Evolutionary conservation across 1,284 basidiomycete genomes (phyloP).

Genomic region (Flammula alnicola): DNA sequence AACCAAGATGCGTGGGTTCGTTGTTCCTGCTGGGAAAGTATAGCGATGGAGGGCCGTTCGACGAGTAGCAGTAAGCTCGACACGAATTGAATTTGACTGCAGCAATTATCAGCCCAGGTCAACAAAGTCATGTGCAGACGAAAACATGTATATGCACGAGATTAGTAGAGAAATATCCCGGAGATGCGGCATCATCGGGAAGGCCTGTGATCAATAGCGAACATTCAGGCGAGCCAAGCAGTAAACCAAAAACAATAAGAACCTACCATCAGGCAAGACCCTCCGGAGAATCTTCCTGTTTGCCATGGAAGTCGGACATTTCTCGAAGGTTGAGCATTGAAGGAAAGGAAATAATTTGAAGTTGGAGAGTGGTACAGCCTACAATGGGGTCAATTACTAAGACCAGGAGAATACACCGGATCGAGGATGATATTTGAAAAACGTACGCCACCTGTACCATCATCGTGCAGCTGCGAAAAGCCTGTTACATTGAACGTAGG

Average conservation of each 20-base stretch:
- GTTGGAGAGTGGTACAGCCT: conserved; percentile 61
- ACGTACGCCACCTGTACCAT: conserved; percentile 61
- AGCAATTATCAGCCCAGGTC: too few relatives aligned
- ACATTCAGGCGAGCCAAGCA: not conserved
- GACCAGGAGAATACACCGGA: not conserved
- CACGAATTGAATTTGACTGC: conserved; percentile 58
- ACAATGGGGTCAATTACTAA: not conserved
- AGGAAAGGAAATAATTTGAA: conserved; percentile 64
- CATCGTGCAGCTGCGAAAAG: conserved; percentile 67
- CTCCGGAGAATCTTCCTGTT: conserved; percentile 51
- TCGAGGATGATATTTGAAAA: not conserved
- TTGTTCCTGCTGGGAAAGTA: conserved; percentile 48
- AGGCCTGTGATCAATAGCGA: conserved; percentile 45
- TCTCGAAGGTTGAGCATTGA: conserved; percentile 53
- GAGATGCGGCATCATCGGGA: conserved; percentile 62
- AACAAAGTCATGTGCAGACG: too few relatives aligned
- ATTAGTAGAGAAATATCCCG: conserved; percentile 67
- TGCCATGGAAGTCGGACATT: conserved; percentile 51
- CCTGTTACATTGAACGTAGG: conserved; percentile 57
- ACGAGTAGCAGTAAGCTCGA: conserved; percentile 62
- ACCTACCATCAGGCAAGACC: conserved; percentile 47
- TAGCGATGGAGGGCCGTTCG: conserved; percentile 60
- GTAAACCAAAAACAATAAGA: not conserved
- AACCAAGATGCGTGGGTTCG: conserved; percentile 52
- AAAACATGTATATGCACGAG: conserved; percentile 40